These are phyloP conservation scores for Plectosphaerella plurivora DNA, from an alignment of 2,329 filamentous ascomycete genomes.

Conservation along the genomic window DNA sequence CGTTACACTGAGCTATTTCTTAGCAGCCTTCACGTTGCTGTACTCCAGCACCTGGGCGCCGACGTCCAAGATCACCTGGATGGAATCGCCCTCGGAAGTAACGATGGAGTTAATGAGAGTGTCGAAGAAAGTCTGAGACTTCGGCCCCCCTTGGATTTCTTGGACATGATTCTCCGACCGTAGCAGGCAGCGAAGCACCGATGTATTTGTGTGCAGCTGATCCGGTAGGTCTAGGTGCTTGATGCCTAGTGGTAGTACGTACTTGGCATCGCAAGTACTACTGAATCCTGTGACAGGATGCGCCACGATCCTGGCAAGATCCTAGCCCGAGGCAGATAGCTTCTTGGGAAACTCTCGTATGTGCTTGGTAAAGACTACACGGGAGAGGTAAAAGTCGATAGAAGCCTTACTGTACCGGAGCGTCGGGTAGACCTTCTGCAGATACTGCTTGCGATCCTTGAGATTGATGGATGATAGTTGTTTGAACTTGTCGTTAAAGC, in stretches of 20 bases:
- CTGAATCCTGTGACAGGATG: slow-evolving; percentile 62
- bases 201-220: slow-evolving; percentile 62
- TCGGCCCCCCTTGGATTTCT: slow-evolving; percentile 11
- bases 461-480: slow-evolving; percentile 52
- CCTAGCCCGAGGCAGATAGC: slow-evolving; percentile 64
- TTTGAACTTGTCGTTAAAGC: slow-evolving; percentile 29
- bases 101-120: background rate
- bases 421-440: slow-evolving; percentile 42
- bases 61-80: slow-evolving; percentile 64
- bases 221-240: slow-evolving; percentile 47
- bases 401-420: slow-evolving; percentile 46
- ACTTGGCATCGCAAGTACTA: slow-evolving; percentile 61
- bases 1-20: slow-evolving; percentile 42
- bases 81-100: slow-evolving; percentile 11
- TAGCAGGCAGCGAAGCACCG: slow-evolving; percentile 58
- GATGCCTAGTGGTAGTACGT: slow-evolving; percentile 53
- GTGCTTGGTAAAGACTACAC: slow-evolving; percentile 56
- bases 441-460: slow-evolving; percentile 45
- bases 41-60: slow-evolving; percentile 67
- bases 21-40: slow-evolving; percentile 49
- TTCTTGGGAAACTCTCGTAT: slow-evolving; percentile 61
- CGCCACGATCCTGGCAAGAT: slow-evolving; percentile 44
- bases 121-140: slow-evolving; percentile 16
- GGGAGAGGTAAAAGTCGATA: slow-evolving; percentile 60
- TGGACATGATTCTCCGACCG: slow-evolving; percentile 42